Evolutionary conservation across 257 asterid genomes (phyloP), one percentile per base, ranked within the genome.

Genomic region (Gentiana dahurica): DNA sequence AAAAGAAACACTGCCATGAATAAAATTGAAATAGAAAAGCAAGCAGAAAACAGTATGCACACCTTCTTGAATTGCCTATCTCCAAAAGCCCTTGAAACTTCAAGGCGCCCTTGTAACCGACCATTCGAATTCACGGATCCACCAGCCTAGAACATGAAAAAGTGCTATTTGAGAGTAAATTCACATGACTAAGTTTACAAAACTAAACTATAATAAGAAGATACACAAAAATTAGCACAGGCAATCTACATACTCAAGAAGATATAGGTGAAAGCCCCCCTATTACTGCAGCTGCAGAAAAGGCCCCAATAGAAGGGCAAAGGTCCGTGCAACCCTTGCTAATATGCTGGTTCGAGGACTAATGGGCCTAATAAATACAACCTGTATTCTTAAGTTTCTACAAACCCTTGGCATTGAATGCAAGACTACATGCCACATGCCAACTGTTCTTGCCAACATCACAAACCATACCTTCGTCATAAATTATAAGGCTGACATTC

Each of bases 1-100:
- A 41, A 0, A 32, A 33, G 39, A 12, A 36, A 24, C 24, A 24
- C 24, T 24, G 24, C 24, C 24, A 24, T 24, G 24, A 55, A 32
- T 5, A 38, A 54, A 50, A 2, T 52, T 44, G 39, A 65, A 2
- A 53, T 37, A 51, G 34, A 34, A 53, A 51, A 35, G 43, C 7
- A 37, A 13, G 36, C 33, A 51, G 8, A 12, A 47, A 10, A 51
- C 55, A 37, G 61, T 34, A 55, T 57, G 12, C 55, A 24, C 47
- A 86, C 97, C 97, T 89, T 89, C 79, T 89, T 89, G 81, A 89
- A 89, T 46, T 83, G 92, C 62, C 94, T 64, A 74, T 89, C 97
- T 49, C 97, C 95, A 47, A 89, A 86, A 52, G 97, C 97, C 77
- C 97, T 79, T 62, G 97, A 89, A 67, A 89, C 97, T 80, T 86